Conservation (phyloP, 1,139 yeast genomes). For the Yamadazyma blattariae region DNA sequence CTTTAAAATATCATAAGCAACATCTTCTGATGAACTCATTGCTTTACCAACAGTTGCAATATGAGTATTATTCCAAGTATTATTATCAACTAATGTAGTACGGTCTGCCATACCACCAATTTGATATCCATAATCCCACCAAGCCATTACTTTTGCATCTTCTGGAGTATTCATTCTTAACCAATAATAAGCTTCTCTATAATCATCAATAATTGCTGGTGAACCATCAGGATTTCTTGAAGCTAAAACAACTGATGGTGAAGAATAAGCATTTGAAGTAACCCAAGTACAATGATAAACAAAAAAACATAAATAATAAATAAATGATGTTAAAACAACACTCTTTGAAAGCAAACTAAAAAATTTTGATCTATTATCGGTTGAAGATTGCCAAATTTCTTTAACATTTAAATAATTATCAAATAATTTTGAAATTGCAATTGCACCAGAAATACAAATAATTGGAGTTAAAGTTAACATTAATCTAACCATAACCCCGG, state of each 20-base stretch:
- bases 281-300: slow-evolving; percentile 98
- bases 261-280: slow-evolving; percentile 90
- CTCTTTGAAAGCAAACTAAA: slow-evolving; percentile 52
- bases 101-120: slow-evolving; percentile 99
- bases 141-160: slow-evolving; percentile 93
- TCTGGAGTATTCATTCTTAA: slow-evolving; percentile 96
- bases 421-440: slow-evolving; percentile 80
- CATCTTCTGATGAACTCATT: slow-evolving; percentile 87
- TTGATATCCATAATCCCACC: slow-evolving; percentile 99
- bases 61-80: slow-evolving; percentile 99
- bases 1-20: slow-evolving; percentile 80
- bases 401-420: slow-evolving; percentile 78
- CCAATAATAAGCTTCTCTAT: slow-evolving; percentile 99
- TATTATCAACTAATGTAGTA: slow-evolving; percentile 96
- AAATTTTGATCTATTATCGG: slow-evolving; percentile 16
- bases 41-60: slow-evolving; percentile 99
- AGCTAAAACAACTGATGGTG: slow-evolving; percentile 96
- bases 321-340: slow-evolving; percentile 67
- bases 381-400: slow-evolving; percentile 28
- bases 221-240: slow-evolving; percentile 84
- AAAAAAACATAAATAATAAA: slow-evolving; percentile 73
- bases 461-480: slow-evolving; percentile 97
- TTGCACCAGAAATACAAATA: slow-evolving; percentile 86
- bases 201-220: slow-evolving; percentile 85
- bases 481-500: slow-evolving; percentile 98